Conservation (phyloP, 2,329 filamentous ascomycete genomes). For the Aspergillus sp. region DNA sequence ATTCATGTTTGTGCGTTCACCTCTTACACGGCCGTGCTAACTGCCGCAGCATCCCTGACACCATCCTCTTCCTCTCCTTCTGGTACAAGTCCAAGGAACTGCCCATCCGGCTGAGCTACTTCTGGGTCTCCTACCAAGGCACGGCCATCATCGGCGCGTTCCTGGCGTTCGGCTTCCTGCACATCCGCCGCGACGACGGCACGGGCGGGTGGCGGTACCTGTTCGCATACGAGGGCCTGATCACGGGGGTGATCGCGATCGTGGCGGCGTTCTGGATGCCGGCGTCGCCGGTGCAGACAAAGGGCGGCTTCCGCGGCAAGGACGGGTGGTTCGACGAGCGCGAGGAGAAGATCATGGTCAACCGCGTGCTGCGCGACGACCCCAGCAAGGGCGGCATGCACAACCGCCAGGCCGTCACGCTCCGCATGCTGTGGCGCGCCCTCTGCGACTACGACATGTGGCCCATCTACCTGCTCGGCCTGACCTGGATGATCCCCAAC, state of each 20-base stretch:
- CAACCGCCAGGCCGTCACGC: conserved; percentile 55
- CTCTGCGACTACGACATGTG: conserved; percentile 59
- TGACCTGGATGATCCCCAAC: conserved; percentile 44
- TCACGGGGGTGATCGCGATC: conserved; percentile 56
- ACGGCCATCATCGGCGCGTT: conserved; percentile 49
- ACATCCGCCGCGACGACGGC: conserved; percentile 36
- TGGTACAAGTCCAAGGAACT: conserved; percentile 73
- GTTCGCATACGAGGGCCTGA: conserved; percentile 43
- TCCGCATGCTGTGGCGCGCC: conserved; percentile 49
- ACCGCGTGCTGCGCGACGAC: conserved; percentile 57
- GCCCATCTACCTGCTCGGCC: conserved; percentile 53
- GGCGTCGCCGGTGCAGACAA: conserved; percentile 64
- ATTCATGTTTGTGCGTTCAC: conserved; percentile 23
- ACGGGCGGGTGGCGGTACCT: conserved; percentile 45
- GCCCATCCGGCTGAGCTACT: conserved; percentile 64
- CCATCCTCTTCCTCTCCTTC: conserved; percentile 63
- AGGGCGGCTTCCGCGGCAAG: conserved; percentile 58
- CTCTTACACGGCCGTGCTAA: conserved; percentile 27
- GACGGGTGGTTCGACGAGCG: conserved; percentile 66
- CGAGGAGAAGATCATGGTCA: conserved; percentile 70
- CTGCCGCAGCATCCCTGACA: conserved; percentile 38
- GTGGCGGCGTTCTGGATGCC: conserved; percentile 61
- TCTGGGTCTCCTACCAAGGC: conserved; percentile 65
- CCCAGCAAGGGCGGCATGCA: conserved; percentile 62
- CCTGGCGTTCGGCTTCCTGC: conserved; percentile 46